Evolutionary conservation across 345 rosid species (phyloP), one percentile per base, ranked within the genome.

Genomic region (Aquilaria malaccensis): DNA sequence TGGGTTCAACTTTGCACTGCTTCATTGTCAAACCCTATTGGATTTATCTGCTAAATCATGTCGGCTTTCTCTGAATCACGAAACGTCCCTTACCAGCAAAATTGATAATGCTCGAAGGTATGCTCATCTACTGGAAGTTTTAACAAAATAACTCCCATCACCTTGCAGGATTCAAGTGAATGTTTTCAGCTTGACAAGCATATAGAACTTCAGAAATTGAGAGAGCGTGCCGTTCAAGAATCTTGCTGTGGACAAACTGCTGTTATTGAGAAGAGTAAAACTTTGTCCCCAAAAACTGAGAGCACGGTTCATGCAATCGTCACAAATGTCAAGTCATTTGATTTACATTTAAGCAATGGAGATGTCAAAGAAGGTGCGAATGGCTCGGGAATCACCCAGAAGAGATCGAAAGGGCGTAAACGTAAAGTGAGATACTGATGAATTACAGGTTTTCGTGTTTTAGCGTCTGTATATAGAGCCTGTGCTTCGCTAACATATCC

Each of bases 301-400:
- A 60, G 69, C 63, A 73, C 76, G 10, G 81, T 73, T 14, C 76
- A 83, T 73, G 95, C 91, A 55, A 62, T 81, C 30, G 87, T 83
- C 49, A 90, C 96, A 33, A 90, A 81, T 72, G 70, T 90, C 58
- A 85, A 71, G 77, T 59, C 76, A 4, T 81, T 73, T 46, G 78
- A 74, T 43, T 54, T 67, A 15, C 77, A 79, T 11, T 59, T 65
- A 45, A 66, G 69, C 43, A 84, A 79, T 13, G 83, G 88, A 7
- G 82, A 79, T 37, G 65, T 81, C 55, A 79, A 62, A 65, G 84
- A 79, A 65, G 67, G 70, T 67, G 41, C 50, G 11, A 77, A 68
- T 10, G 75, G 80, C 13, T 45, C 37, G 1, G 66, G 30, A 72
- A 73, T 33, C 29, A 52, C 82, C 13, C 60, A 81, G 72, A 85